Evolutionary conservation across 192 early-diverging fungal genomes (phyloP).

Genomic region (Coemansia sp.): DNA sequence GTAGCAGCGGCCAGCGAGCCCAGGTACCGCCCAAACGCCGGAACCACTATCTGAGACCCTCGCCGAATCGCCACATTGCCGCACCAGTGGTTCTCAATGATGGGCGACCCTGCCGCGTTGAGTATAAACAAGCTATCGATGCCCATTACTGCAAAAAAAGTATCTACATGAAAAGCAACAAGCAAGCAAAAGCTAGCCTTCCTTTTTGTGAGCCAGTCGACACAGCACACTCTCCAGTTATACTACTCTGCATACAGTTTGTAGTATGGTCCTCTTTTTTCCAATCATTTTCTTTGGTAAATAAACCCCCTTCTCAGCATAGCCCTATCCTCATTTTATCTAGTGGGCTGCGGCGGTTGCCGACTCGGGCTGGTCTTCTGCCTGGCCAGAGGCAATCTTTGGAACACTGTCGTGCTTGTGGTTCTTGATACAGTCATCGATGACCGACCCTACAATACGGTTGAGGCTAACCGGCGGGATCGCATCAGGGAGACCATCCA

Average conservation of each 20-base stretch:
- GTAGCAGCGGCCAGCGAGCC: constrained; percentile 36
- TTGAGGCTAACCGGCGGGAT: constrained; percentile 38
- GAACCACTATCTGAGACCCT: constrained; percentile 60
- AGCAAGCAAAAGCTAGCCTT: too few species aligned
- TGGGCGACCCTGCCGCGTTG: constrained; percentile 63
- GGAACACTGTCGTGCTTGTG: constrained; percentile 24
- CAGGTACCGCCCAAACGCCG: constrained; percentile 54
- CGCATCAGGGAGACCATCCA: constrained; percentile 24
- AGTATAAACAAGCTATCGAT: constrained; percentile 68
- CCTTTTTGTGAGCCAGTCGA: too few species aligned
- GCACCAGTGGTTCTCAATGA: constrained; percentile 88
- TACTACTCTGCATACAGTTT: too few species aligned
- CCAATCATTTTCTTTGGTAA: not conserved
- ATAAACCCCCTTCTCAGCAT: too few species aligned
- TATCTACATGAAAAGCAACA: not conserved
- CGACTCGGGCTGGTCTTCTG: not conserved
- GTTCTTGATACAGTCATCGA: constrained; percentile 34
- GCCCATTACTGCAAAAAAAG: constrained; percentile 20
- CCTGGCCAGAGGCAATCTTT: constrained; percentile 1
- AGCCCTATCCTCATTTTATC: too few species aligned
- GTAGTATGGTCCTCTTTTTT: not conserved
- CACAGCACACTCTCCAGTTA: too few species aligned
- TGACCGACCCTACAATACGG: constrained; percentile 32
- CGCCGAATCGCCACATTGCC: constrained; percentile 53
- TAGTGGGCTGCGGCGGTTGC: not conserved